phyloP scores from a whole-genome alignment of 495 filamentous ascomycete species.

The Neurospora sp. region DNA sequence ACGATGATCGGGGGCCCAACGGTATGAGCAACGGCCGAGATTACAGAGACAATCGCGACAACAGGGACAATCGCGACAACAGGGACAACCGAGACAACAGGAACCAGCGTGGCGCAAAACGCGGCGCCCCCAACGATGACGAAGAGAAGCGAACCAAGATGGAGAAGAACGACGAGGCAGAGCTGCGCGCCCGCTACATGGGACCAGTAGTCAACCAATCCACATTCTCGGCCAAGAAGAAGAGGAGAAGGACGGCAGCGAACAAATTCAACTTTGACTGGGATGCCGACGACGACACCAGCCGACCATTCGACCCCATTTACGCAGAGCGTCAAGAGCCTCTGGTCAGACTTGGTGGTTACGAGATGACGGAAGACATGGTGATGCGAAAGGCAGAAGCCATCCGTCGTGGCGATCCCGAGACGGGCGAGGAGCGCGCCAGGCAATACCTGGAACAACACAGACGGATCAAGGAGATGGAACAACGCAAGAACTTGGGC shows the following conservation, averaged over 20 bases:
- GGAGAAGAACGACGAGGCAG: conserved; percentile 66
- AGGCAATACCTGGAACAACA: conserved; percentile 75
- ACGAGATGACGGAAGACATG: conserved; percentile 60
- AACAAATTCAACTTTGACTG: conserved; percentile 99
- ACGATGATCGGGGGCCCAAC: conserved; percentile 17
- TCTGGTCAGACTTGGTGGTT: conserved; percentile 67
- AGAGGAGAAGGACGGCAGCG: conserved; percentile 82
- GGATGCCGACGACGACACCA: conserved; percentile 94
- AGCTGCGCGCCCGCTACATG: conserved; percentile 83
- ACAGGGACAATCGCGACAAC: conserved; percentile 22
- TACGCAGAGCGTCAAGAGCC: conserved; percentile 63
- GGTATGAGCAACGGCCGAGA: conserved; percentile 43
- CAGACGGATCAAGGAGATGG: conserved; percentile 47
- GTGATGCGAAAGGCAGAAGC: conserved; percentile 67
- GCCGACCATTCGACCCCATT: conserved; percentile 75
- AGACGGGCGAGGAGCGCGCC: conserved; percentile 69
- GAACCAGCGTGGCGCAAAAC: conserved; percentile 20
- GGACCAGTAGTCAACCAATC: conserved; percentile 78
- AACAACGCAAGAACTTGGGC: conserved; percentile 61
- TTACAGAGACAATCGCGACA: conserved; percentile 36
- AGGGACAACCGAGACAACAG: conserved; percentile 21
- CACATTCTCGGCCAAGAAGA: conserved; percentile 94
- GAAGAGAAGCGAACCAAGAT: conserved; percentile 46
- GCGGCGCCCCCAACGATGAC: conserved; percentile 18
- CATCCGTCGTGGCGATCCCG: conserved; percentile 65